phyloP scores from a whole-genome alignment of 108 stramenopile genomes.

The Epithemia pelagica region DNA sequence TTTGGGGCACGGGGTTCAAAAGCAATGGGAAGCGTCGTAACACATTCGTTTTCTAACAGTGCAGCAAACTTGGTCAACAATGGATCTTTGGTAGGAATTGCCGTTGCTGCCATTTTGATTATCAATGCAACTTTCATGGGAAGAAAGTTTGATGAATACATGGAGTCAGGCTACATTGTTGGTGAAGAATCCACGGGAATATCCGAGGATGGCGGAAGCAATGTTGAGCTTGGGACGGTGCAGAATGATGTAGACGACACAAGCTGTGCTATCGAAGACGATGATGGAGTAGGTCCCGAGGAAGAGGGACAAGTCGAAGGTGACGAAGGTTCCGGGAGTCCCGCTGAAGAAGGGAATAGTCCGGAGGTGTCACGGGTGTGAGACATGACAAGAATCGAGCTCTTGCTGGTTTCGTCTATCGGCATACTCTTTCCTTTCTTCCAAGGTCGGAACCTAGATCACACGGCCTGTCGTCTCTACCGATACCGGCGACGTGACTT shows the following conservation, averaged over 20 bases:
- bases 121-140: constrained; percentile 95
- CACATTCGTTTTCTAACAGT: constrained; percentile 87
- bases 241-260: constrained; percentile 70
- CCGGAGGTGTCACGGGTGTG: no score
- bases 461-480: no score
- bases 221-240: constrained; percentile 57
- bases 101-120: constrained; percentile 85
- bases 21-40: constrained; percentile 91
- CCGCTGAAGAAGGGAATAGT: background rate
- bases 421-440: no score
- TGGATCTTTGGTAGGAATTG: constrained; percentile 86
- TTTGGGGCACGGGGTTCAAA: constrained; percentile 94
- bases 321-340: background rate
- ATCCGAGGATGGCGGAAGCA: constrained; percentile 21
- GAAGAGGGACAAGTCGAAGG: constrained; percentile 46
- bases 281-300: constrained; percentile 58
- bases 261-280: constrained; percentile 75
- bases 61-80: constrained; percentile 72
- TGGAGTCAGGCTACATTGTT: constrained; percentile 86
- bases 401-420: background rate
- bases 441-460: no score
- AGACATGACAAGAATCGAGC: background rate
- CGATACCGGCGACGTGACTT: no score
- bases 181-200: constrained; percentile 45
- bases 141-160: constrained; percentile 84